Conservation (phyloP, 306 rosid genomes). For the Fragaria nilgerrensis region DNA sequence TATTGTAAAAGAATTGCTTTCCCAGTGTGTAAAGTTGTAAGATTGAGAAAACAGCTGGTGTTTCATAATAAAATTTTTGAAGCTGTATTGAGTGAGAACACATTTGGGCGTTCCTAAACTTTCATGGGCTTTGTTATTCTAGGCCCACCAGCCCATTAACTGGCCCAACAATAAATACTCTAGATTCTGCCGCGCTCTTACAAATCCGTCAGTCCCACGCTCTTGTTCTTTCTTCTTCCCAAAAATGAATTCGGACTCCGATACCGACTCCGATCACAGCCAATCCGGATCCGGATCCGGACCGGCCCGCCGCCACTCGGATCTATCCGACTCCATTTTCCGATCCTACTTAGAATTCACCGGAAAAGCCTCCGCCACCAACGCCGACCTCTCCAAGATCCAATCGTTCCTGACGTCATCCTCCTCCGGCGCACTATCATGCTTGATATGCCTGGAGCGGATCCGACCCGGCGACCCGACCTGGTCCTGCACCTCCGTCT, state of each 20-base stretch:
- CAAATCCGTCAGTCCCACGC: neutral
- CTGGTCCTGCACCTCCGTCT: conserved; percentile 88
- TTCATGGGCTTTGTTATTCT: neutral
- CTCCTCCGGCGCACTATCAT: conserved; percentile 91
- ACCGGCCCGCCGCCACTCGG: conserved; percentile 65
- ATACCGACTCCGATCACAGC: conserved; percentile 46
- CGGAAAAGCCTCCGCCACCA: conserved; percentile 50
- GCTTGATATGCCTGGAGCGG: conserved; percentile 92
- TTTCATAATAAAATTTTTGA: neutral
- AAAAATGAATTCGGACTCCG: conserved; percentile 56
- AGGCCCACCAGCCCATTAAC: neutral
- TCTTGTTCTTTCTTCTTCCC: neutral
- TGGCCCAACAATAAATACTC: neutral
- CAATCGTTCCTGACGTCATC: conserved; percentile 85
- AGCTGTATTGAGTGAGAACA: neutral
- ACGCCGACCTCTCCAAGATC: conserved; percentile 80
- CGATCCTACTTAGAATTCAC: conserved; percentile 69
- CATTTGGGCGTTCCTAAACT: neutral
- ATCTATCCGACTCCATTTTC: conserved; percentile 75
- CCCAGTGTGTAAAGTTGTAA: neutral
- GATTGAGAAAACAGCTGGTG: neutral
- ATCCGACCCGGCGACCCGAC: conserved; percentile 76
- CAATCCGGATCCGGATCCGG: conserved; percentile 30
- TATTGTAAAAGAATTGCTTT: neutral
- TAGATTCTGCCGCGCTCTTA: conserved; percentile 14